phyloP scores from a whole-genome alignment of 2,329 filamentous ascomycete genomes.

The Fusarium coicis region DNA sequence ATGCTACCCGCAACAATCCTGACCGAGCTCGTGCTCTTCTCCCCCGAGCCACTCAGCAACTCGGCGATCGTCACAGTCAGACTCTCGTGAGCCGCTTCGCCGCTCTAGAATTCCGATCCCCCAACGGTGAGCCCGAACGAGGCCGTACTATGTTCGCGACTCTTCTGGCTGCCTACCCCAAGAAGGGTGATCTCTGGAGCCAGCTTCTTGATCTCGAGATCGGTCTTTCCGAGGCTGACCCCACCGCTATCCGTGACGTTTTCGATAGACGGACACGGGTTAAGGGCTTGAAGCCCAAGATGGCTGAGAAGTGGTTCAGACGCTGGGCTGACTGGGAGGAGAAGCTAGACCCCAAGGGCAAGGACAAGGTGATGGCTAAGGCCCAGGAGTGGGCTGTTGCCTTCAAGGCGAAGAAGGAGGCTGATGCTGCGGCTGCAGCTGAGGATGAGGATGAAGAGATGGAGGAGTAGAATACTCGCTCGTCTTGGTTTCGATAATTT shows the following conservation, averaged over 20 bases:
- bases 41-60: constrained; percentile 83
- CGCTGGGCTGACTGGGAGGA: constrained; percentile 92
- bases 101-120: constrained; percentile 87
- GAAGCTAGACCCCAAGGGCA: constrained; percentile 72
- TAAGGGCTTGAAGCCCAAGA: constrained; percentile 80
- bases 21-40: constrained; percentile 83
- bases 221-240: constrained; percentile 65
- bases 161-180: constrained; percentile 84
- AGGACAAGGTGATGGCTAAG: constrained; percentile 76
- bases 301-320: constrained; percentile 90
- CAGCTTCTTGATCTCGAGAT: constrained; percentile 89
- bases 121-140: constrained; percentile 85
- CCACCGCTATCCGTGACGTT: constrained; percentile 73
- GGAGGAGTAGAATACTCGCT: constrained; percentile 44
- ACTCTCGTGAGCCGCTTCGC: constrained; percentile 88
- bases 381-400: constrained; percentile 76
- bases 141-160: constrained; percentile 95
- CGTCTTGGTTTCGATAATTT: constrained; percentile 29
- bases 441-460: constrained; percentile 49
- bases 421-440: constrained; percentile 46
- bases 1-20: constrained; percentile 75
- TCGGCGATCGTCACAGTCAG: constrained; percentile 72
- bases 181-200: constrained; percentile 93
- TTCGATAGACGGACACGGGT: constrained; percentile 82
- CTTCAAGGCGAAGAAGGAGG: constrained; percentile 58